Conservation (phyloP, 148 eudicot genomes). For the Chenopodium berlandieri region DNA sequence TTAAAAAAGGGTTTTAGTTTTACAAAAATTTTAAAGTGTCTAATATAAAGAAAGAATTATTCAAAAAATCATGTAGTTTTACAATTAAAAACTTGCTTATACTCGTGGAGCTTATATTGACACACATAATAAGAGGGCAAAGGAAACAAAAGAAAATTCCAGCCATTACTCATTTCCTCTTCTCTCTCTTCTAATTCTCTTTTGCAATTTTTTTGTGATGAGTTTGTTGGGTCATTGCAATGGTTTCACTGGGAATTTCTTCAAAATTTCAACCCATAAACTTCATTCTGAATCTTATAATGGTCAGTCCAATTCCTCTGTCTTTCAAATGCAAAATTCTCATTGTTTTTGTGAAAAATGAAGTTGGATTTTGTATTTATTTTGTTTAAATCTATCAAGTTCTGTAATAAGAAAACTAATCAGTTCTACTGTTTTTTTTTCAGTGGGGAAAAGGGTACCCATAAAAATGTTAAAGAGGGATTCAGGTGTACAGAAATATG, state of each 20-base stretch:
- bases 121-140: neutral
- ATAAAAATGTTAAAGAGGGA: slow-evolving; percentile 16
- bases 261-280: slow-evolving; percentile 14
- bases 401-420: neutral
- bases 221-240: slow-evolving; percentile 20
- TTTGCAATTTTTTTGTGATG: slow-evolving; percentile 12
- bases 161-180: neutral
- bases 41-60: no score
- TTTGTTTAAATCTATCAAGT: neutral
- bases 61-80: no score
- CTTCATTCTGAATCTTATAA: neutral
- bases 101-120: neutral
- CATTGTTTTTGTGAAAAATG: neutral
- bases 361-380: neutral
- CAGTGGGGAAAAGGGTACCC: slow-evolving; percentile 13
- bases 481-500: slow-evolving; percentile 3
- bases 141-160: neutral
- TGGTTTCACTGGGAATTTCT: slow-evolving; percentile 17
- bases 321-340: neutral
- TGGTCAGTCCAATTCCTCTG: slow-evolving; percentile 14
- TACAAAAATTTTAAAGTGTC: no score
- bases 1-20: no score
- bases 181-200: neutral
- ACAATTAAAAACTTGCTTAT: neutral
- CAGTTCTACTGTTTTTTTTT: neutral